Evolutionary conservation across 140 eudicot species (phyloP), one percentile per base, ranked within the genome.

Genomic region (Oenanthe javanica): DNA sequence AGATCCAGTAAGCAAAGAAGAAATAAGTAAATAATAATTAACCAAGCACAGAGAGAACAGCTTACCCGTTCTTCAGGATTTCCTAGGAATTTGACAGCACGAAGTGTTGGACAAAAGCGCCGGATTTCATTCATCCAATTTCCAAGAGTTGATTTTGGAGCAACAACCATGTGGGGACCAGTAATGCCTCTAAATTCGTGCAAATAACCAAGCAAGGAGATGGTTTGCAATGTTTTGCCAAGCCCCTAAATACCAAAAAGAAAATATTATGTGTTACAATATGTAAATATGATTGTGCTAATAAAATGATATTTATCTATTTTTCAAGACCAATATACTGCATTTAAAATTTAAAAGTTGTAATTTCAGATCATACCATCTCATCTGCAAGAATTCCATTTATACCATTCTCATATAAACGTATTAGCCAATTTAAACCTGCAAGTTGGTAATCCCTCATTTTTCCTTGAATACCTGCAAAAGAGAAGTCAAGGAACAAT

Each of bases 101-200:
- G 97, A 70, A 95, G 49, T 43, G 86, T 54, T 4, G 99, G 99
- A 77, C 99, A 95, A 86, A 95, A 95, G 6, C 97, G 96, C 78
- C 90, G 88, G 43, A 95, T 95, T 82, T 95, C 99, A 83, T 95
- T 95, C 99, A 95, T 95, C 99, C 99, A 95, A 84, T 95, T 95
- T 4, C 99, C 99, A 79, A 95, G 99, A 54, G 99, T 95, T 48
- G 99, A 95, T 64, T 95, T 95, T 7, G 99, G 99, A 77, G 99
- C 97, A 90, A 95, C 99, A 82, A 95, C 99, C 99, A 95, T 95
- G 87, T 95, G 99, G 42, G 99, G 99, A 70, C 99, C 99, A 49
- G 92, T 92, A 80, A 95, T 95, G 79, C 97, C 97, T 92, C 96
- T 88, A 78, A 90, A 95, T 71, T 95, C 99, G 47, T 95, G 97